Conservation (phyloP, 2,329 filamentous ascomycete species). For the Paramyrothecium roridum region DNA sequence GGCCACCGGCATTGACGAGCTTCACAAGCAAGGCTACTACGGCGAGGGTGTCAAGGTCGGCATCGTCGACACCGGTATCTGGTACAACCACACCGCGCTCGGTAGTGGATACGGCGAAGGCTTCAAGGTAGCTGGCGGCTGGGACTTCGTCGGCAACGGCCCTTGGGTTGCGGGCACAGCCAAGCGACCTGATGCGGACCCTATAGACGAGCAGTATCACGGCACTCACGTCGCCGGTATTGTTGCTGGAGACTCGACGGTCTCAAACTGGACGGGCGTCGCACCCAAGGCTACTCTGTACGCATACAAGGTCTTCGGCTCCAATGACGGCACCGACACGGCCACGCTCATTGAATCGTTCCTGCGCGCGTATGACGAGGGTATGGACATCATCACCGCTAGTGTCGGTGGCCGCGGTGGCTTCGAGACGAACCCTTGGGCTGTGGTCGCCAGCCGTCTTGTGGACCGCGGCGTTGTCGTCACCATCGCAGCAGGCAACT, state of each 20-base stretch:
- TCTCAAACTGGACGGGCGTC: conserved; percentile 2
- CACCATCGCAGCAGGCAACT: conserved; percentile 4
- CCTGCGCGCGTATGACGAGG: conserved; percentile 26
- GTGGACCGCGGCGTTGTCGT: conserved; percentile 17
- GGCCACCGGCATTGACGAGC: conserved; percentile 14
- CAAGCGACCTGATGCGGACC: conserved; percentile 12
- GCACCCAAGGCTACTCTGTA: conserved; percentile 2
- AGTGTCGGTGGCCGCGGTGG: conserved; percentile 23
- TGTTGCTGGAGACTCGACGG: conserved; percentile 8
- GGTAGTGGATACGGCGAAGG: conserved; percentile 1
- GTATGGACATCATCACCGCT: conserved; percentile 28
- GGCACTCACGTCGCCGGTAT: conserved; percentile 26
- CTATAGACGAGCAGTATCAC: conserved; percentile 12
- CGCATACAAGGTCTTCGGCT: conserved; percentile 4
- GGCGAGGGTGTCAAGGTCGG: conserved; percentile 18
- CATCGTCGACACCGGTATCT: conserved; percentile 18
- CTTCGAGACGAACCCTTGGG: conserved; percentile 24
- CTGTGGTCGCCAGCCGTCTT: conserved; percentile 22
- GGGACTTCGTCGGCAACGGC: conserved; percentile 3
- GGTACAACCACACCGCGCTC: conserved; percentile 15
- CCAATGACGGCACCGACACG: conserved; percentile 5
- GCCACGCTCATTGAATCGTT: conserved; percentile 28
- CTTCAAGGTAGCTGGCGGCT: conserved; percentile 1
- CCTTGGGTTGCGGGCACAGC: neutral
- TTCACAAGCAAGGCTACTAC: conserved; percentile 14